Percentiles rank a stretch among this genome's conserved stretches.
Evolutionary conservation across 257 asterid genomes (phyloP).

Genomic region (Solanum rostratum): DNA sequence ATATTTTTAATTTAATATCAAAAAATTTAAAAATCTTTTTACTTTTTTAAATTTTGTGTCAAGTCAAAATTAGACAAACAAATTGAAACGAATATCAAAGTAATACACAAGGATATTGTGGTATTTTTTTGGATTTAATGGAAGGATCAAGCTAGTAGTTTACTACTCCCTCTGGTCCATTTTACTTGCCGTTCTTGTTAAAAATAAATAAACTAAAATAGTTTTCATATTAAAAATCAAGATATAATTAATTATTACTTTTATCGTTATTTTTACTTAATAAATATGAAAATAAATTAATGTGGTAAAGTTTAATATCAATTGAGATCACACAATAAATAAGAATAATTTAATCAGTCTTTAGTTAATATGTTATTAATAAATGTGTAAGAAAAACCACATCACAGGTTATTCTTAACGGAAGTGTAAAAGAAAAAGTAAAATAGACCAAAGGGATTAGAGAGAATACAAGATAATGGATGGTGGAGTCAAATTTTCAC

Average conservation of each 20-base stretch:
- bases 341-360: no score
- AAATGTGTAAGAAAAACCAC: no score
- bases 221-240: no score
- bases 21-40: no score
- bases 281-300: no score
- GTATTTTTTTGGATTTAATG: background rate
- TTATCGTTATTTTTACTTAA: background rate
- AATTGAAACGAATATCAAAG: rapidly evolving
- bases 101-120: background rate
- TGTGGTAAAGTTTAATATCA: no score
- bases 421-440: no score
- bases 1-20: no score
- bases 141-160: background rate
- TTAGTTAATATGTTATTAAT: no score
- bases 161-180: background rate
- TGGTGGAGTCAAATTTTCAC: background rate
- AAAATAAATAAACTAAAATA: no score
- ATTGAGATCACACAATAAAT: background rate
- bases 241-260: background rate
- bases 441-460: background rate
- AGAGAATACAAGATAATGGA: background rate
- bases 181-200: background rate
- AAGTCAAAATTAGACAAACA: no score
- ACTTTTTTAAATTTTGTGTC: background rate
- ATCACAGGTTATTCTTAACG: no score